phyloP scores from a whole-genome alignment of 495 filamentous ascomycete species.

The Penicillium flavigenum region DNA sequence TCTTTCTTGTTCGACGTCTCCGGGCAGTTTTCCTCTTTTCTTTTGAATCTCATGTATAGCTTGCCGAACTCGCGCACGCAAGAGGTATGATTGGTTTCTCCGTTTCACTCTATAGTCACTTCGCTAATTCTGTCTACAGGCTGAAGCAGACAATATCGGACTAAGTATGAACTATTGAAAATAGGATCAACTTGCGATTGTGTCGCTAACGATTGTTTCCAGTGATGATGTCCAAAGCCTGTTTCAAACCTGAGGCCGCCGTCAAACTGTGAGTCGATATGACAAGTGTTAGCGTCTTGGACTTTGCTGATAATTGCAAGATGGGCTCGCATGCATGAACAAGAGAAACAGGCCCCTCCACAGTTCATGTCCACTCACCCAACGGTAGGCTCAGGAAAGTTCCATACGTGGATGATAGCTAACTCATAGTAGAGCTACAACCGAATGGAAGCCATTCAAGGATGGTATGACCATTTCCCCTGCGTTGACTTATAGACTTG shows the following conservation, averaged over 20 bases:
- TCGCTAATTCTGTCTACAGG: slow-evolving; percentile 25
- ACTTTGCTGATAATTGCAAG: slow-evolving; percentile 20
- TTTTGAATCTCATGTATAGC: slow-evolving; percentile 62
- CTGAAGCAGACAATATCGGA: slow-evolving; percentile 86
- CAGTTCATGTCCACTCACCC: slow-evolving; percentile 89
- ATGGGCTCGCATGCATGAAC: slow-evolving; percentile 74
- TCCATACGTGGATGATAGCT: slow-evolving; percentile 12
- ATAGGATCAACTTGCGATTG: slow-evolving; percentile 37
- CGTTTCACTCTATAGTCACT: not conserved
- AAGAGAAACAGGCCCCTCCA: slow-evolving; percentile 57
- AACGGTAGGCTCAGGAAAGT: slow-evolving; percentile 50
- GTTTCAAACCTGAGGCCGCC: slow-evolving; percentile 74
- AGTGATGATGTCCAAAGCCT: slow-evolving; percentile 64
- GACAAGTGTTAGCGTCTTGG: not conserved
- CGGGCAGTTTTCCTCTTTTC: slow-evolving; percentile 37
- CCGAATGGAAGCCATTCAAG: slow-evolving; percentile 66
- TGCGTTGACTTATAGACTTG: not conserved
- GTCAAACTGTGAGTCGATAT: slow-evolving; percentile 48
- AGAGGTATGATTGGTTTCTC: slow-evolving; percentile 44
- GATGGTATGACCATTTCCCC: slow-evolving; percentile 47
- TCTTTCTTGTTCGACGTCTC: slow-evolving; percentile 51
- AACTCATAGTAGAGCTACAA: slow-evolving; percentile 54
- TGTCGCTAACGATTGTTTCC: slow-evolving; percentile 13
- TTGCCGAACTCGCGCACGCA: slow-evolving; percentile 70
- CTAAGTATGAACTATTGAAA: slow-evolving; percentile 47